Conservation (phyloP, 1,284 basidiomycete species). For the Malassezia obtusa region DNA sequence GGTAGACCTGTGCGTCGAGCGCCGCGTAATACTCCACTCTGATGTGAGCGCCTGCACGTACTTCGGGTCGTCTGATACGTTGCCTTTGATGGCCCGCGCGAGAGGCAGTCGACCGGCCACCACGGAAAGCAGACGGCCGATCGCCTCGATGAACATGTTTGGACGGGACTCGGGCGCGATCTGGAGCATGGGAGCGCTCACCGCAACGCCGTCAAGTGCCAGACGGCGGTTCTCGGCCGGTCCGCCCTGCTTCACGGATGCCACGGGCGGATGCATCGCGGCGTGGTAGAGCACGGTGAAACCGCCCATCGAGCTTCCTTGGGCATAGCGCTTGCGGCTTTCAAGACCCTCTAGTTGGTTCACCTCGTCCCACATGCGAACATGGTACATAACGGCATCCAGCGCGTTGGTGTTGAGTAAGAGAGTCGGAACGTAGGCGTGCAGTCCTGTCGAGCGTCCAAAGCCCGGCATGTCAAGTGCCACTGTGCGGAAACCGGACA, state of each 20-base stretch:
- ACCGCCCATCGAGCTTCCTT: constrained; percentile 50
- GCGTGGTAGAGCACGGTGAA: constrained; percentile 49
- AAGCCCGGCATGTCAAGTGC: constrained; percentile 53
- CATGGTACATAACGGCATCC: constrained; percentile 51
- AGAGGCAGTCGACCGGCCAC: constrained; percentile 50
- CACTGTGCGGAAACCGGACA: constrained; percentile 52
- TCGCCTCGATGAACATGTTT: constrained; percentile 43
- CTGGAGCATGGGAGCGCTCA: constrained; percentile 51
- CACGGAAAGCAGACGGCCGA: constrained; percentile 48
- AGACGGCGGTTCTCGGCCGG: constrained; percentile 19
- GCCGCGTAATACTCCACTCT: constrained; percentile 39
- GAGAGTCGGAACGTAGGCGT: constrained; percentile 51
- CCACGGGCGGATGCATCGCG: constrained; percentile 36
- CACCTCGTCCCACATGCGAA: constrained; percentile 32
- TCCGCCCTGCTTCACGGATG: constrained; percentile 18
- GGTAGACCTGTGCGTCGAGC: constrained; percentile 51
- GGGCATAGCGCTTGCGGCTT: constrained; percentile 45
- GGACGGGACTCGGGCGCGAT: constrained; percentile 50
- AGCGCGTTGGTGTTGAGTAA: constrained; percentile 50
- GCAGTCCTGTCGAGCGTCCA: constrained; percentile 49
- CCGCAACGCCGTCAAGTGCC: constrained; percentile 46
- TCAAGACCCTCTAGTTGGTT: constrained; percentile 13
- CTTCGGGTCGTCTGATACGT: constrained; percentile 52
- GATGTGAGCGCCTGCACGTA: neutral
- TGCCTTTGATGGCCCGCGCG: constrained; percentile 51